Evolutionary conservation across 148 eudicot species (phyloP), one percentile per base, ranked within the genome.

Genomic region (Euryodendron excelsum): DNA sequence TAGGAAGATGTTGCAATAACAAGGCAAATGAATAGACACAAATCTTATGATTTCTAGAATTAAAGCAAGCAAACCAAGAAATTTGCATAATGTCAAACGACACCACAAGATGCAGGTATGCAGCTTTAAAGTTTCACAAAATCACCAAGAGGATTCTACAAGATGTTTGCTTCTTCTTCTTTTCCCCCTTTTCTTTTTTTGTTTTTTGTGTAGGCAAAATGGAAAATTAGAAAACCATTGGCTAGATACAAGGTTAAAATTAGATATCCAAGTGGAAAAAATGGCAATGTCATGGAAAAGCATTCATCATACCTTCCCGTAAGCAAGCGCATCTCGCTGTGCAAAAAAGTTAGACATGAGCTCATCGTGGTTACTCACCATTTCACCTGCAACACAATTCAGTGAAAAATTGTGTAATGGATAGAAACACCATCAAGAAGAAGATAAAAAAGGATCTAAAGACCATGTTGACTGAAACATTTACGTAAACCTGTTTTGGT

Each of bases 341-440:
- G 98, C 98, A 81, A 94, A 94, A 80, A 94, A 94, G 89, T 94
- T 94, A 17, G 98, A 94, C 98, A 94, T 94, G 69, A 94, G 92
- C 87, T 94, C 98, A 89, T 94, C 98, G 77, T 94, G 98, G 77
- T 94, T 94, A 75, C 90, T 87, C 47, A 91, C 98, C 66, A 90
- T 84, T 87, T 94, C 96, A 76, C 89, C 98, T 94, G 90, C 67
- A 83, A 82, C 69, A 73, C 65, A 75, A 74, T 79, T 62, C 53
- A 67, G 66, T 56, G 23, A 71, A 76, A 8, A 25, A 39, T 55
- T 58, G 50, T 60, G 66, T 67, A 60, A 59, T 18, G 59, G 58
- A 61, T 53, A 20, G 41, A 67, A 75, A 65, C 23, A 13, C 12
- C 37, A 52, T 33, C n/a, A 17, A n/a, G 64, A 7, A 23, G n/a